These are phyloP conservation scores for Talaromyces rugulosus DNA, from an alignment of 2,329 filamentous ascomycete species.

Conservation along the genomic window DNA sequence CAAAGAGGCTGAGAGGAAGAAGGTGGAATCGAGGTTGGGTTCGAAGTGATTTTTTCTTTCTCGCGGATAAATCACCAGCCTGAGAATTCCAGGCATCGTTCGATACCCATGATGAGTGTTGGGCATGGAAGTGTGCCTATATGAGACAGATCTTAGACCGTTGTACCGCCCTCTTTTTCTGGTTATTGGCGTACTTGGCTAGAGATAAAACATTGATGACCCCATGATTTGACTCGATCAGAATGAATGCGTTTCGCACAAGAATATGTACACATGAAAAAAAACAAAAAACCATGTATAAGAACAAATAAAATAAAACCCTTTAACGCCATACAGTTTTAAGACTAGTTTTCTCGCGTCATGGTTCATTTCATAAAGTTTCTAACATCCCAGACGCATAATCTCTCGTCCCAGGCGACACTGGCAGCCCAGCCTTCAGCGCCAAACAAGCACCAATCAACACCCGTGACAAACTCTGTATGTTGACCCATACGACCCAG, in stretches of 20 bases:
- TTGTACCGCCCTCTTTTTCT: not conserved
- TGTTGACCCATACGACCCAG: conserved; percentile 86
- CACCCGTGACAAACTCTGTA: conserved; percentile 92
- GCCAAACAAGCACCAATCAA: conserved; percentile 97
- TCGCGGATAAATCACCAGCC: not conserved
- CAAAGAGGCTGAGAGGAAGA: conserved; percentile 62
- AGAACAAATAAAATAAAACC: not conserved
- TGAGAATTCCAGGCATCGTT: not conserved
- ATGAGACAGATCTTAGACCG: not conserved
- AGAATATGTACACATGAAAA: not conserved
- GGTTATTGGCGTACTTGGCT: not conserved
- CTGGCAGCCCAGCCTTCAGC: conserved; percentile 93
- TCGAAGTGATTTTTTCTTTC: conserved; percentile 15
- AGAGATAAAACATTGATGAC: conserved; percentile 1
- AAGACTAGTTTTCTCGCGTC: not conserved
- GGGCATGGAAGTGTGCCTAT: not conserved
- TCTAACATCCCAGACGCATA: conserved; percentile 88
- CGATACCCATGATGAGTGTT: not conserved
- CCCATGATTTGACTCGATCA: not conserved
- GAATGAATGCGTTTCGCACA: not conserved
- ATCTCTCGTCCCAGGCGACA: conserved; percentile 87
- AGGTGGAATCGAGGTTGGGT: conserved; percentile 67
- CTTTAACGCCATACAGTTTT: not conserved
- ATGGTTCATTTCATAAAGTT: conserved; percentile 48
- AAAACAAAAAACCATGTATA: not conserved